Conservation (phyloP, 2,329 filamentous ascomycete genomes). For the Lanzia echinophila region DNA sequence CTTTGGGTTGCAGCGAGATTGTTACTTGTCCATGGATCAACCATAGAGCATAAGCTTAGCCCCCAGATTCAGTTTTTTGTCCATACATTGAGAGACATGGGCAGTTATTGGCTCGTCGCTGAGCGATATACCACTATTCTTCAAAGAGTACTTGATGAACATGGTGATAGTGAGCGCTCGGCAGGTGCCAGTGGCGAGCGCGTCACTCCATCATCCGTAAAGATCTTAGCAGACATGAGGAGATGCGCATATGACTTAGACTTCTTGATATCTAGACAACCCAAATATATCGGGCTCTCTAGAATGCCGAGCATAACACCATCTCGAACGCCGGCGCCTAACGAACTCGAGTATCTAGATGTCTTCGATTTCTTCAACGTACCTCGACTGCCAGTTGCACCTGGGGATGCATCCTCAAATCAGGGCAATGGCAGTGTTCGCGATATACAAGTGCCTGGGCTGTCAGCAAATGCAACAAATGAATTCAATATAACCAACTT, state of each 20-base stretch:
- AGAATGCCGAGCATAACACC: conserved; percentile 50
- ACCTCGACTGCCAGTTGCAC: conserved; percentile 56
- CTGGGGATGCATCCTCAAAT: conserved; percentile 16
- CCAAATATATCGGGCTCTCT: conserved; percentile 31
- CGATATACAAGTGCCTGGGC: conserved; percentile 28
- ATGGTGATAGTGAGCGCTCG: conserved; percentile 65
- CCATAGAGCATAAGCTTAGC: conserved; percentile 76
- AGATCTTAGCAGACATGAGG: conserved; percentile 86
- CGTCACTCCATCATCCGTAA: conserved; percentile 74
- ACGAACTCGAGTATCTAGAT: conserved; percentile 84
- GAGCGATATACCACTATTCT: conserved; percentile 74
- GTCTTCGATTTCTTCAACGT: conserved; percentile 96
- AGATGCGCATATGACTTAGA: conserved; percentile 86
- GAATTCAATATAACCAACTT: conserved; percentile 76
- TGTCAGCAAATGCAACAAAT: conserved; percentile 40
- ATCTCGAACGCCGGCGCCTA: conserved; percentile 63
- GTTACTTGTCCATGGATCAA: conserved; percentile 82
- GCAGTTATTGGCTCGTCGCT: conserved; percentile 78
- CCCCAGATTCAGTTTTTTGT: conserved; percentile 77
- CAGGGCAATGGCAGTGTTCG: conserved; percentile 17
- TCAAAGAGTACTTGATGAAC: conserved; percentile 78
- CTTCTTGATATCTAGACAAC: conserved; percentile 76
- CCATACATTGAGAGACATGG: conserved; percentile 73
- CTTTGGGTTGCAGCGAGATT: conserved; percentile 87
- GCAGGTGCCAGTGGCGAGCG: conserved; percentile 57